Conservation (phyloP, 257 asterid genomes). For the Datura wrightii region DNA sequence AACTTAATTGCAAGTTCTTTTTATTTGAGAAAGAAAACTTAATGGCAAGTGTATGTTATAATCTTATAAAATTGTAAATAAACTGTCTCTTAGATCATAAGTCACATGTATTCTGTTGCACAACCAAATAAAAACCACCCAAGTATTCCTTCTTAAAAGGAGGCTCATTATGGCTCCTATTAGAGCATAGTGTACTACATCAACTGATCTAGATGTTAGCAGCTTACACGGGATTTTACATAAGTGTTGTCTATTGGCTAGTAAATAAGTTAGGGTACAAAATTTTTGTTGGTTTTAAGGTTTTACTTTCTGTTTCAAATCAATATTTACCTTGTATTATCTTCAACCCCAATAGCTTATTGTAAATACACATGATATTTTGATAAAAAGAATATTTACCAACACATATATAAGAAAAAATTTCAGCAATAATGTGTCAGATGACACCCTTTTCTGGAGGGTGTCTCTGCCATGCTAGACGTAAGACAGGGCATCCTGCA, state of each 20-base stretch:
- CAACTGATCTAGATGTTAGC: background rate
- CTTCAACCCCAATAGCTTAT: background rate
- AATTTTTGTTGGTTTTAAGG: background rate
- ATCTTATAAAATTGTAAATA: background rate
- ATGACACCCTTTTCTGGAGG: background rate
- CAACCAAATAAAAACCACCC: background rate
- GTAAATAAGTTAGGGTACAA: background rate
- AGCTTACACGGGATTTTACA: background rate
- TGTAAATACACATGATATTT: background rate
- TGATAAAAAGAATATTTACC: background rate
- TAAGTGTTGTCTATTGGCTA: background rate
- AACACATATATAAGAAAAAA: background rate
- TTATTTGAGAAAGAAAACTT: background rate
- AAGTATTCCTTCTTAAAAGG: slow-evolving; percentile 10
- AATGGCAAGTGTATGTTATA: background rate
- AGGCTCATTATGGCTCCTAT: slow-evolving; percentile 1
- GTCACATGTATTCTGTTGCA: background rate
- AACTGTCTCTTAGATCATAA: slow-evolving; percentile 5
- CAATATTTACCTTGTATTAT: background rate
- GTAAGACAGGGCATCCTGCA: background rate
- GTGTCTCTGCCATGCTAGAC: background rate
- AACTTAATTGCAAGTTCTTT: background rate
- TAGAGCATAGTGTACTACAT: background rate
- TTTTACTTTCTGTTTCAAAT: slow-evolving; percentile 22
- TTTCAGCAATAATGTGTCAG: background rate